Conservation (phyloP, 2,329 filamentous ascomycete species). For the Fusarium bactridioides region DNA sequence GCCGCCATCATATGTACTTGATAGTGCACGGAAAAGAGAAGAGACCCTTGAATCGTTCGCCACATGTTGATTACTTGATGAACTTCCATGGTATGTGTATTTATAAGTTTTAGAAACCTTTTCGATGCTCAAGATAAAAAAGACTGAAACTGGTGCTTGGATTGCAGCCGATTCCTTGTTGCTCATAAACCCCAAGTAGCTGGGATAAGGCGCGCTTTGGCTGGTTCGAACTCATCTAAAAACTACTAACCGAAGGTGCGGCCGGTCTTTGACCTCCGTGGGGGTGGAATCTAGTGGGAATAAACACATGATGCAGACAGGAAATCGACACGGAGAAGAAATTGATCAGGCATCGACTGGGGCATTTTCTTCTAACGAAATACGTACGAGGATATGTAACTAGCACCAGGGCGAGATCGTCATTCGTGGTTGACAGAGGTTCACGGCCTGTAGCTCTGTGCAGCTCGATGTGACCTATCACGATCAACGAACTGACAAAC, state of each 20-base stretch:
- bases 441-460: slow-evolving; percentile 3
- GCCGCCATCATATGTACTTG: slow-evolving; percentile 11
- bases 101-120: background rate
- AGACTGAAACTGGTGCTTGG: background rate
- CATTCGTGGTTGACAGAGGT: background rate
- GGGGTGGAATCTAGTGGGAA: slow-evolving; percentile 38
- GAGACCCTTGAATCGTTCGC: background rate
- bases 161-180: background rate
- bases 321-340: slow-evolving; percentile 17
- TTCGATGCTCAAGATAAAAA: background rate
- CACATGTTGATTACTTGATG: background rate
- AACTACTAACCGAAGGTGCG: slow-evolving; percentile 2
- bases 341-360: slow-evolving; percentile 18
- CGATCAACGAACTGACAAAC: background rate
- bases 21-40: background rate
- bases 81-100: background rate
- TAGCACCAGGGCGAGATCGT: slow-evolving; percentile 21
- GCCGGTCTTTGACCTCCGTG: slow-evolving; percentile 42
- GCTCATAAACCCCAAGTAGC: background rate
- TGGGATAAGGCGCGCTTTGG: slow-evolving; percentile 15
- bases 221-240: slow-evolving; percentile 7
- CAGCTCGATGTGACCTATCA: background rate
- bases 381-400: slow-evolving; percentile 16
- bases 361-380: slow-evolving; percentile 6
- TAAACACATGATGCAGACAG: slow-evolving; percentile 26